Conservation (phyloP, 164 flowering plant genomes). For the Sedum album region DNA sequence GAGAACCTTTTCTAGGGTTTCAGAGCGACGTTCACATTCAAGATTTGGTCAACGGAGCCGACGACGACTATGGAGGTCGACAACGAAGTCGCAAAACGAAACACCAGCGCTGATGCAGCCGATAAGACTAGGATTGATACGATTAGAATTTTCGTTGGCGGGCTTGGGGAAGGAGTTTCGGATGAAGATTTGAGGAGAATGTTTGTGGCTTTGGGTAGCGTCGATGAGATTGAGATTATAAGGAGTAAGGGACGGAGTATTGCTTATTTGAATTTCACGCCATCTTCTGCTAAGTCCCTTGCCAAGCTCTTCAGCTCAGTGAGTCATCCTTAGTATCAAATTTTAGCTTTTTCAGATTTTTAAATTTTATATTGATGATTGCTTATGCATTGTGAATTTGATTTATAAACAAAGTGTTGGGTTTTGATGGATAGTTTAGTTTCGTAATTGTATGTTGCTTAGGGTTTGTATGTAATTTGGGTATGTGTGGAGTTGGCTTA, state of each 20-base stretch:
- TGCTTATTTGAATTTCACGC: slow-evolving; percentile 63
- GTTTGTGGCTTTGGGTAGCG: slow-evolving; percentile 44
- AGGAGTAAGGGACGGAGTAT: slow-evolving; percentile 74
- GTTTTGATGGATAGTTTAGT: neutral
- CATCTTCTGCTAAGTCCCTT: slow-evolving; percentile 48
- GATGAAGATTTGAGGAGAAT: slow-evolving; percentile 47
- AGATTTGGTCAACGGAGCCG: neutral
- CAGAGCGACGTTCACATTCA: neutral
- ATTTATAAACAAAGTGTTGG: neutral
- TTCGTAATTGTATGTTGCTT: neutral
- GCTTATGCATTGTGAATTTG: neutral
- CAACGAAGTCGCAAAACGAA: neutral
- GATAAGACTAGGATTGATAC: slow-evolving; percentile 4
- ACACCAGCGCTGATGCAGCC: neutral
- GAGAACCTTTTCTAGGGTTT: no score
- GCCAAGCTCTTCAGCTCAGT: slow-evolving; percentile 75
- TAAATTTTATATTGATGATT: neutral
- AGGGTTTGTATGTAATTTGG: neutral
- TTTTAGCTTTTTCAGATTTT: neutral
- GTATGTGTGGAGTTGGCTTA: neutral
- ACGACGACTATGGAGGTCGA: neutral
- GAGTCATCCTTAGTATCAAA: neutral
- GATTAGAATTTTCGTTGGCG: slow-evolving; percentile 63
- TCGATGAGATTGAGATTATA: slow-evolving; percentile 38
- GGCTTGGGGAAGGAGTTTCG: slow-evolving; percentile 53